phyloP scores from a whole-genome alignment of 75 land plant species.

The Cunninghamia lanceolata region DNA sequence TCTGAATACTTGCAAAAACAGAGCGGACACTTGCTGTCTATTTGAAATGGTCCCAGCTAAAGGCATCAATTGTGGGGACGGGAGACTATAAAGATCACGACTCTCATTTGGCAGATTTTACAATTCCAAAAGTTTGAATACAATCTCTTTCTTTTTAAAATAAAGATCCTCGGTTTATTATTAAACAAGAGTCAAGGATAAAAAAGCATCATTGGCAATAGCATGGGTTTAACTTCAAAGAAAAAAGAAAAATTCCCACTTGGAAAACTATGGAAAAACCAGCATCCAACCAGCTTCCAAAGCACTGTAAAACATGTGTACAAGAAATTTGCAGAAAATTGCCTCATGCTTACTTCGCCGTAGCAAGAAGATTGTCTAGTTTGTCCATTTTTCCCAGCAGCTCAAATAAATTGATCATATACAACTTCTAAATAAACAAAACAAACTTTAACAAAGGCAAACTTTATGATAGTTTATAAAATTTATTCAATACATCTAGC shows the following conservation, averaged over 20 bases:
- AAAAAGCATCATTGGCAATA: background rate
- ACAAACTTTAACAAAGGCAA: background rate
- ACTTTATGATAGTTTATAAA: background rate
- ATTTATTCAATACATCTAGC: no score
- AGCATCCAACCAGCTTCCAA: background rate
- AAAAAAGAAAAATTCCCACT: background rate
- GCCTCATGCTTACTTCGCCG: background rate
- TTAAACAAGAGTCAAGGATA: background rate
- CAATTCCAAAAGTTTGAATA: background rate
- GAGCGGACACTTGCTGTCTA: no score
- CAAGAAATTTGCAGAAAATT: background rate
- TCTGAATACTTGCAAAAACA: no score
- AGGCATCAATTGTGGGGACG: background rate
- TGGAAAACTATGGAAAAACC: background rate
- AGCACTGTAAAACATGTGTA: background rate
- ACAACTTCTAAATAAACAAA: background rate
- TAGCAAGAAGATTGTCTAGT: background rate
- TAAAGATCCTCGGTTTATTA: background rate
- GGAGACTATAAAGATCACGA: background rate
- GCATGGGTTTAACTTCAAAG: background rate
- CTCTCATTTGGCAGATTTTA: background rate
- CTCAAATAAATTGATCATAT: background rate
- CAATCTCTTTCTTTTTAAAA: background rate
- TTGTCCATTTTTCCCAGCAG: background rate
- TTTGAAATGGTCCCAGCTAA: background rate